Conservation (phyloP, 2,329 filamentous ascomycete species). For the Neoascochyta sp. region DNA sequence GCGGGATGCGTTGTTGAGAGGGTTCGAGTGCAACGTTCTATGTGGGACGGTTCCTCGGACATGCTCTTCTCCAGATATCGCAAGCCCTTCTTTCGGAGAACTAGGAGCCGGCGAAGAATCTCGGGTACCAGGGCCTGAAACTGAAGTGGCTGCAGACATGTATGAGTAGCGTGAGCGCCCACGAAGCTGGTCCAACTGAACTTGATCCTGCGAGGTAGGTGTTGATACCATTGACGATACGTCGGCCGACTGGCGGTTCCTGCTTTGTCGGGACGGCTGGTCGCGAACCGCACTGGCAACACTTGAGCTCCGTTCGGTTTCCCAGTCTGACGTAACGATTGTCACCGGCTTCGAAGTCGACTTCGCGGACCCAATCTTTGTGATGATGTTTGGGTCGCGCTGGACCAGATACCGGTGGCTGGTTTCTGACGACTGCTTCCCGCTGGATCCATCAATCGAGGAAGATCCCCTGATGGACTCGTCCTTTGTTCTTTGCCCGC, state of each 20-base stretch:
- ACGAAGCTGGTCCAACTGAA: slow-evolving; percentile 37
- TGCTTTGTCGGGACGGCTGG: slow-evolving; percentile 23
- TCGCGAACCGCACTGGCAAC: slow-evolving; percentile 30
- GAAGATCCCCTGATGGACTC: slow-evolving; percentile 27
- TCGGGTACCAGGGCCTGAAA: slow-evolving; percentile 31
- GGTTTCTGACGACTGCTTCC: slow-evolving; percentile 24
- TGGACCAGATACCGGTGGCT: slow-evolving; percentile 39
- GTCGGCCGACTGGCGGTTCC: slow-evolving; percentile 33
- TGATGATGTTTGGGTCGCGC: slow-evolving; percentile 32
- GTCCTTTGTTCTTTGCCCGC: slow-evolving; percentile 56
- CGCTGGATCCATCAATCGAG: slow-evolving; percentile 24
- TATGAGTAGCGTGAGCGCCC: slow-evolving; percentile 38
- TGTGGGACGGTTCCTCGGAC: no score
- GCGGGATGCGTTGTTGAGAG: slow-evolving; percentile 26
- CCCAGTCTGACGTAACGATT: slow-evolving; percentile 32
- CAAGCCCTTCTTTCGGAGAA: slow-evolving; percentile 31
- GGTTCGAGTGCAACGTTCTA: slow-evolving; percentile 40
- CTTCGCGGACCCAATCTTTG: slow-evolving; percentile 33
- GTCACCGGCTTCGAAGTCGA: slow-evolving; percentile 31
- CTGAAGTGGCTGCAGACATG: slow-evolving; percentile 37
- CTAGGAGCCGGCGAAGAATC: slow-evolving; percentile 35
- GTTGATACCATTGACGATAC: slow-evolving; percentile 36
- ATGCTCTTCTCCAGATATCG: slow-evolving; percentile 17
- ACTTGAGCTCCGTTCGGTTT: slow-evolving; percentile 27
- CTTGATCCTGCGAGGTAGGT: slow-evolving; percentile 32